Conservation (phyloP, 305 asterid genomes). For the Fraxinus velutina region DNA sequence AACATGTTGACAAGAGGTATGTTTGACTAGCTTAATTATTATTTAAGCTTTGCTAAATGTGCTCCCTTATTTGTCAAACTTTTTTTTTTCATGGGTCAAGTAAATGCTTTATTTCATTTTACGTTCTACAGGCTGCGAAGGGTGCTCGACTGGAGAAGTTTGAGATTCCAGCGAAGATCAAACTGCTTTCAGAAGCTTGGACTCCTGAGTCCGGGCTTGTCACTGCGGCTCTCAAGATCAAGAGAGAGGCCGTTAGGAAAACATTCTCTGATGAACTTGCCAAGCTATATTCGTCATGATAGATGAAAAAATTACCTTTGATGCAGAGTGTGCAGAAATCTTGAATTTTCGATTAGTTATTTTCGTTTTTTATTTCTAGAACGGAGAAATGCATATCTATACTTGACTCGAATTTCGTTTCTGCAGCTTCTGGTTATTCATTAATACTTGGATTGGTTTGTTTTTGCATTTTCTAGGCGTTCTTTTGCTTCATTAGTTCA, state of each 20-base stretch:
- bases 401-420: background rate
- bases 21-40: too few relatives aligned
- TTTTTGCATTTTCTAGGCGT: background rate
- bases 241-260: conserved; percentile 45
- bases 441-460: background rate
- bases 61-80: background rate
- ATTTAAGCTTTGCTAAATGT: too few relatives aligned
- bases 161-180: conserved; percentile 48
- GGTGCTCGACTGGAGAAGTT: conserved; percentile 42
- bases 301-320: background rate
- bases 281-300: conserved; percentile 32
- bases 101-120: background rate
- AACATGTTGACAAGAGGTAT: background rate
- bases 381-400: background rate
- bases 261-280: conserved; percentile 40
- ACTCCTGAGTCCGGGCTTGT: conserved; percentile 54
- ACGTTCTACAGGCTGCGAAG: conserved; percentile 39
- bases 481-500: background rate
- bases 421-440: background rate
- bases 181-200: conserved; percentile 44
- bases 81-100: background rate
- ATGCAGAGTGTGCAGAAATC: background rate
- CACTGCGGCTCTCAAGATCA: conserved; percentile 51
- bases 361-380: background rate
- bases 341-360: background rate